These are phyloP conservation scores for Plenodomus biglobosus DNA, from an alignment of 2,329 filamentous ascomycete species.

Conservation along the genomic window DNA sequence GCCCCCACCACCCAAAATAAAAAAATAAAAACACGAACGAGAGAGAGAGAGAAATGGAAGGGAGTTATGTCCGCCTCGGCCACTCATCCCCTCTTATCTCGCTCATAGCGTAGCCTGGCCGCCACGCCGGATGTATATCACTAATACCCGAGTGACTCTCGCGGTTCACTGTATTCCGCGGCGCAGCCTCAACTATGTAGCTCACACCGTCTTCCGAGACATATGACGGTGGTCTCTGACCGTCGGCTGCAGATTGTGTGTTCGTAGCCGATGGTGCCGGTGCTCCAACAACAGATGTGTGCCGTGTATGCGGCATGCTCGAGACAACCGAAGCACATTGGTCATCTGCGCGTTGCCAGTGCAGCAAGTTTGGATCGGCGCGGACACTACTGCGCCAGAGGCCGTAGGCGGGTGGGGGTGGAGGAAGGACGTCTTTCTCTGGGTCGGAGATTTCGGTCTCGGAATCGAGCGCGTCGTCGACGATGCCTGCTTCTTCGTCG, in stretches of 20 bases:
- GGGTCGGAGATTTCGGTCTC: conserved; percentile 12
- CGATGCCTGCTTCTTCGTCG: conserved; percentile 68
- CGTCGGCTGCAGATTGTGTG: conserved; percentile 4
- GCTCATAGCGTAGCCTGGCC: conserved; percentile 36
- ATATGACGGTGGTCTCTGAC: conserved; percentile 70
- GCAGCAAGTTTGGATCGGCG: conserved; percentile 77
- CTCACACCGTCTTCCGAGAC: conserved; percentile 72
- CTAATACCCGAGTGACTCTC: conserved; percentile 27
- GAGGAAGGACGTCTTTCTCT: conserved; percentile 25
- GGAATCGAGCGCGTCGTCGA: conserved; percentile 49
- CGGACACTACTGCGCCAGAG: conserved; percentile 80
- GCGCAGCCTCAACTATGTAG: conserved; percentile 69
- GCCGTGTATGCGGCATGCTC: conserved; percentile 2
- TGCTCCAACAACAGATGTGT: conserved; percentile 3
- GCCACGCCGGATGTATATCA: conserved; percentile 44
- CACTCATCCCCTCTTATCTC: conserved; percentile 22
- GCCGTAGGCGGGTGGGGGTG: conserved; percentile 77
- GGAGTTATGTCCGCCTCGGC: background rate
- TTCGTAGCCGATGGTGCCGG: background rate
- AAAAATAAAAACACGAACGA: too few species aligned
- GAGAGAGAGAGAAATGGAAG: background rate
- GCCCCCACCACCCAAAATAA: too few species aligned
- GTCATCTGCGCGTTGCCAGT: conserved; percentile 67
- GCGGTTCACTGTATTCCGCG: conserved; percentile 22
- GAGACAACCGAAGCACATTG: conserved; percentile 5